Conservation (phyloP, 2,329 filamentous ascomycete genomes). For the Paecilomyces variotii region DNA sequence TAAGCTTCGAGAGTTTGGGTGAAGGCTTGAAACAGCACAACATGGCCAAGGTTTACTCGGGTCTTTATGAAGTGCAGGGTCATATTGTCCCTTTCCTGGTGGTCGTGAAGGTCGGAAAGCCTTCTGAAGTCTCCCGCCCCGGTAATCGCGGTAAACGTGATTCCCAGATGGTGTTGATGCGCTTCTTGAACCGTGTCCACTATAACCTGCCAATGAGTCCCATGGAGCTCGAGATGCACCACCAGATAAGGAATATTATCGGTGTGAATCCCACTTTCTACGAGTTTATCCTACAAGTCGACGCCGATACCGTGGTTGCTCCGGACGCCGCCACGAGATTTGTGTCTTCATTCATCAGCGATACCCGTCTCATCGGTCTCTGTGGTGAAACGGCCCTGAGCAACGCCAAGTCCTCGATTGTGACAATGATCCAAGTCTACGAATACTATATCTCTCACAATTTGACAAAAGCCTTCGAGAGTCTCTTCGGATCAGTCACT, state of each 20-base stretch:
- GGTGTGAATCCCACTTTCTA: slow-evolving; percentile 98
- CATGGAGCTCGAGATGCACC: slow-evolving; percentile 94
- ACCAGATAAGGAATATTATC: slow-evolving; percentile 97
- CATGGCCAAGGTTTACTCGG: slow-evolving; percentile 98
- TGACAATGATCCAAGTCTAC: slow-evolving; percentile 99
- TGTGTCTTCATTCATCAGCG: slow-evolving; percentile 81
- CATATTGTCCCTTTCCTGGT: slow-evolving; percentile 98
- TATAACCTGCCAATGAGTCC: slow-evolving; percentile 96
- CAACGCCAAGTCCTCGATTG: slow-evolving; percentile 85
- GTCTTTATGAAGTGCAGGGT: slow-evolving; percentile 93
- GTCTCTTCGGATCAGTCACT: slow-evolving; percentile 91
- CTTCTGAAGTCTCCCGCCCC: slow-evolving; percentile 64
- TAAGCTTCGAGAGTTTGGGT: slow-evolving; percentile 93
- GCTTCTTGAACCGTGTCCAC: slow-evolving; percentile 97
- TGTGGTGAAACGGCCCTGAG: slow-evolving; percentile 92
- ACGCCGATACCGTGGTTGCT: slow-evolving; percentile 92
- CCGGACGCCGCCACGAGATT: slow-evolving; percentile 85
- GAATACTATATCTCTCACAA: slow-evolving; percentile 99
- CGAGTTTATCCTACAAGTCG: slow-evolving; percentile 92
- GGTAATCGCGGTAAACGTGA: slow-evolving; percentile 99
- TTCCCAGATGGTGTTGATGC: slow-evolving; percentile 97
- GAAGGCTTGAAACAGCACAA: slow-evolving; percentile 98
- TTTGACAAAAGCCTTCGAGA: slow-evolving; percentile 92
- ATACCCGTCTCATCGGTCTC: slow-evolving; percentile 85
- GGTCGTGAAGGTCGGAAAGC: slow-evolving; percentile 88